Evolutionary conservation across 2,329 filamentous ascomycete species (phyloP).

Genomic region (Macrophomina phaseolina): DNA sequence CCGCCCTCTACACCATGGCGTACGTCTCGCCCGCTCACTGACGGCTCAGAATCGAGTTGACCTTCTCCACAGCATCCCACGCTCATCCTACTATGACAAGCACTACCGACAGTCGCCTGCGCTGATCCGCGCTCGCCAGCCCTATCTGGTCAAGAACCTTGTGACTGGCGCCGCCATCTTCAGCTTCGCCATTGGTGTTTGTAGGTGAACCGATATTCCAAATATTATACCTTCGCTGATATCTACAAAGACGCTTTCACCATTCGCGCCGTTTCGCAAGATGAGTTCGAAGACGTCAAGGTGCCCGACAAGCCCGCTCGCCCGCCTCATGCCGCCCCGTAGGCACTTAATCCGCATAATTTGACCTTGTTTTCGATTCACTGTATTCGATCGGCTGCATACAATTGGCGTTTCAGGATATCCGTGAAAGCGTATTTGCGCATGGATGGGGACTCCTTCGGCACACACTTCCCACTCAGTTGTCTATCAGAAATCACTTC

Average conservation of each 20-base stretch:
- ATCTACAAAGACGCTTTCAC: constrained; percentile 66
- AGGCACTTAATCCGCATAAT: background rate
- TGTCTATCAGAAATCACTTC: background rate
- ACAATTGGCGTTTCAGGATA: constrained; percentile 16
- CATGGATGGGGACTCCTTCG: background rate
- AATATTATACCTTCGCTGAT: constrained; percentile 29
- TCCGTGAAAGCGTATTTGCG: too few relatives aligned
- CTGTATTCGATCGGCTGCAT: background rate
- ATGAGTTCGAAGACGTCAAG: constrained; percentile 95
- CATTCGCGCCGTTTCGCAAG: constrained; percentile 87
- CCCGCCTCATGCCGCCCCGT: constrained; percentile 41
- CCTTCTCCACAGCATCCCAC: constrained; percentile 58
- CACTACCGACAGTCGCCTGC: constrained; percentile 84
- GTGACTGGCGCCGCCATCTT: constrained; percentile 78
- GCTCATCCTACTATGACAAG: constrained; percentile 89
- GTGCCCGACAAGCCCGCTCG: constrained; percentile 75
- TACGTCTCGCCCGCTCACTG: constrained; percentile 3
- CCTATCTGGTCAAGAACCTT: constrained; percentile 89
- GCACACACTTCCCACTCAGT: background rate
- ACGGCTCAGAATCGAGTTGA: background rate
- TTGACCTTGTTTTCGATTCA: background rate
- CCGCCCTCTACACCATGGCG: constrained; percentile 23
- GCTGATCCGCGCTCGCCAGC: constrained; percentile 87
- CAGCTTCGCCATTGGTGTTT: constrained; percentile 80
- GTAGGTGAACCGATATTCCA: constrained; percentile 60